Evolutionary conservation across 2,329 filamentous ascomycete genomes (phyloP), one percentile per base, ranked within the genome.

Genomic region (Trichoderma sp.): DNA sequence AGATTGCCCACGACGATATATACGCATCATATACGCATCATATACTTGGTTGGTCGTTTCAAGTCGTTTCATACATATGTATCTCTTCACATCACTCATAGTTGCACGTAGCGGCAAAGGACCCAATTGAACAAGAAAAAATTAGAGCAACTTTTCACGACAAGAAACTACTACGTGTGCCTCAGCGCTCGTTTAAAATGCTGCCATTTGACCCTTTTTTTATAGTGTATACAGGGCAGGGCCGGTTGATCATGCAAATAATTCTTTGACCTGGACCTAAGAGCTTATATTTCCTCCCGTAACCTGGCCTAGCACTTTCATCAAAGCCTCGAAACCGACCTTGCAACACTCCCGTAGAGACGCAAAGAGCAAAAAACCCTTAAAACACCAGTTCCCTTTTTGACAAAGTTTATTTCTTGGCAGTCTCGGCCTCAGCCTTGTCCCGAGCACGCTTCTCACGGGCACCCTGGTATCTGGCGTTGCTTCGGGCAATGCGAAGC

Each of bases 371-470:
- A 80, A 82, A 70, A 74, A 76, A 81, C 80, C 77, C 80, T 80
- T 80, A 78, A 80, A 83, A 82, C 81, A 82, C 81, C 81, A 78
- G 67, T 81, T 81, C 76, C 79, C 78, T 78, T 81, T 69, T 68
- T 68, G 62, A 57, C 69, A 68, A 68, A 80, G 80, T 82, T 86
- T 94, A 95, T 91, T 96, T 95, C 92, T 95, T 95, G 85, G 90
- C 89, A 81, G 87, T 87, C 83, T 92, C 92, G 82, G 92, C 93
- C 83, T 95, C 93, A 79, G 91, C 92, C 88, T 92, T 95, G 80
- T 93, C 93, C 89, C 92, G 93, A 79, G 88, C 91, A 82, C 96
- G 92, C 94, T 98, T 98, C 89, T 97, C 95, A 84, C 94, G 91
- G 81, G 88, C 88, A 85, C 96, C 96, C 76, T 88, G 85, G 81